phyloP scores from a whole-genome alignment of 2,329 filamentous ascomycete genomes.

The Metarhizium album region DNA sequence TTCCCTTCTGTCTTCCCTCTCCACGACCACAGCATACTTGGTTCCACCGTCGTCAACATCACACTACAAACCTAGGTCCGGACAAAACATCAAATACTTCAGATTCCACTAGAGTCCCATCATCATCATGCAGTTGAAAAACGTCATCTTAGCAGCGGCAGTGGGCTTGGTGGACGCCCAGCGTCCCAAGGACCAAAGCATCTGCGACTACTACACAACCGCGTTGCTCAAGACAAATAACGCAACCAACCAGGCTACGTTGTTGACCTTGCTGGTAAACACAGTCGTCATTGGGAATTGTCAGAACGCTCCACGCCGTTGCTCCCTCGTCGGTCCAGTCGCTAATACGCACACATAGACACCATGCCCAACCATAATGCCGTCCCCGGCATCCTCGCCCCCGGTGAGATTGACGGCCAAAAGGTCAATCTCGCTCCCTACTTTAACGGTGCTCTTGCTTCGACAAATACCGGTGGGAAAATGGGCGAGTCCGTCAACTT shows the following conservation, averaged over 20 bases:
- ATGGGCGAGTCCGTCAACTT: slow-evolving; percentile 43
- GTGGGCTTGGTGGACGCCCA: slow-evolving; percentile 24
- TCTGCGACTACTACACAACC: slow-evolving; percentile 55
- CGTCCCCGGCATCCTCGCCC: slow-evolving; percentile 47
- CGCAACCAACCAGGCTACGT: slow-evolving; percentile 43
- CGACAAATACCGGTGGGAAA: slow-evolving; percentile 38
- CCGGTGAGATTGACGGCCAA: slow-evolving; percentile 36
- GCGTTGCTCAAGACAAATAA: slow-evolving; percentile 49
- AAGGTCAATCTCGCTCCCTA: slow-evolving; percentile 48
- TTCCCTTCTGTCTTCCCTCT: too few relatives aligned
- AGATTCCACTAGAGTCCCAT: not conserved
- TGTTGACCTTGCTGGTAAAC: slow-evolving; percentile 49
- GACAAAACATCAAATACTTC: too few relatives aligned
- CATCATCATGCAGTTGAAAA: slow-evolving; percentile 16
- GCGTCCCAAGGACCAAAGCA: slow-evolving; percentile 36
- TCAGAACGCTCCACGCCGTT: slow-evolving; percentile 13
- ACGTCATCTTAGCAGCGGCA: slow-evolving; percentile 12
- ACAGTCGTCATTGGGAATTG: slow-evolving; percentile 55
- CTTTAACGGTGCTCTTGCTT: slow-evolving; percentile 44
- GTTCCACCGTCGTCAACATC: too few relatives aligned
- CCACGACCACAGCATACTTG: too few relatives aligned
- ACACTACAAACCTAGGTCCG: too few relatives aligned
- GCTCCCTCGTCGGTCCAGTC: not conserved
- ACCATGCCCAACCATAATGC: slow-evolving; percentile 41
- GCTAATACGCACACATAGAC: slow-evolving; percentile 21